Evolutionary conservation across 2,329 filamentous ascomycete species (phyloP), one percentile per base, ranked within the genome.

Genomic region (Torrubiellomyces zombiae): DNA sequence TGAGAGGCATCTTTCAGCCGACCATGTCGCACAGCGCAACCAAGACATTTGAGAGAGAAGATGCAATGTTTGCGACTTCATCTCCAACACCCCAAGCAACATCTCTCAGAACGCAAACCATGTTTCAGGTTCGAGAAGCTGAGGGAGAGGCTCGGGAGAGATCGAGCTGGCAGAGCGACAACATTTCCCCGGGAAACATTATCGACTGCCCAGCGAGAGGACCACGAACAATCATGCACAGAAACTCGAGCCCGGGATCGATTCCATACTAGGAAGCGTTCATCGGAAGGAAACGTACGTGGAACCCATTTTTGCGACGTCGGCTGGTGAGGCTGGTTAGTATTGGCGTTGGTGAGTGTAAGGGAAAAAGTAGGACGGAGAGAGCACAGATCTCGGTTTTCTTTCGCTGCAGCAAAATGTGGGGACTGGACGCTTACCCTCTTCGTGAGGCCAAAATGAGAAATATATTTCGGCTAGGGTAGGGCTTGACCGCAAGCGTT

Each of bases 31-130:
- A 23, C 34, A 42, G 52, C 60, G 69, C n/a, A n/a, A n/a, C 74
- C 72, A 75, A 75, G 82, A 38, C 13, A 58, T 81, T 86, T 82
- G 38, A 67, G 73, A 66, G 71, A 67, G 76, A 81, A 82, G 61
- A 59, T 36, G 20, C 19, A 16, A 16, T 5, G 12, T 9, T 7
- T 32, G 8, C 30, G 33, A 34, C 63, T 82, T 81, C 74, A 75
- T 55, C 74, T 66, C 74, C 78, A 85, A 85, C 58, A 75, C 75
- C 78, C 72, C 63, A 53, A 49, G 51, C 58, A 51, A 54, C 60
- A 49, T 69, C 66, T 74, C 67, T 69, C 60, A 51, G 47, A 46
- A 47, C 43, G 43, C 60, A 65, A 55, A 50, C 52, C 50, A 34
- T 52, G 24, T 53, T 48, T 37, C 45, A 58, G 46, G 52, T 53